Percentiles rank a stretch among this genome's conserved stretches.
Conservation (phyloP, 352 stramenopile species). For the Globisporangium canariense region DNA sequence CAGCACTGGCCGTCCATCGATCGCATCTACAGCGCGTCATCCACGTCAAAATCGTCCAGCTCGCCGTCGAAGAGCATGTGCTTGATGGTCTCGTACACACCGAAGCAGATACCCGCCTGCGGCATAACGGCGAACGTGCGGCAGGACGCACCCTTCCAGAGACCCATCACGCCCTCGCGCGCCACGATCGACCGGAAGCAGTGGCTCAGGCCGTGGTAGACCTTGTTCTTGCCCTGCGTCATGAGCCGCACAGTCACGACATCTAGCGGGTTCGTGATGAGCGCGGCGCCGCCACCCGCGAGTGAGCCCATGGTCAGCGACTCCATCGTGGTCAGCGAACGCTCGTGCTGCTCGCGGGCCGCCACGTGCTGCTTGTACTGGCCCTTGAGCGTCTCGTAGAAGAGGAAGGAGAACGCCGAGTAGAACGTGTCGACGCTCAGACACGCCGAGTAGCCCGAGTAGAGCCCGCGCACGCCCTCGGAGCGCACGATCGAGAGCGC, state of each 20-base stretch:
- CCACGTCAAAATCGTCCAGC: constrained; percentile 63
- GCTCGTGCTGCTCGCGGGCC: constrained; percentile 26
- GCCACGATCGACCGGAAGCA: constrained; percentile 56
- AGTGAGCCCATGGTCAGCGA: constrained; percentile 56
- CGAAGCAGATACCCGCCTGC: constrained; percentile 79
- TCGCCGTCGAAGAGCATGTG: constrained; percentile 62
- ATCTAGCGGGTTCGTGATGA: constrained; percentile 81
- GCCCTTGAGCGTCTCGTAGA: constrained; percentile 73
- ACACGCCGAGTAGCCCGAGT: constrained; percentile 71
- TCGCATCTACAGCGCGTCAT: constrained; percentile 25
- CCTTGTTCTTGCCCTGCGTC: constrained; percentile 70
- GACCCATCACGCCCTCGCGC: constrained; percentile 46
- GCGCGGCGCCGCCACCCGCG: constrained; percentile 55
- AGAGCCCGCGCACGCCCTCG: constrained; percentile 65
- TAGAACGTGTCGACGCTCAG: constrained; percentile 80
- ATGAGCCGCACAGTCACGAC: constrained; percentile 80
- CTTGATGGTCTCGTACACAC: constrained; percentile 86
- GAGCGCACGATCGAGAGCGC: constrained; percentile 54
- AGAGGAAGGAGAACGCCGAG: constrained; percentile 81
- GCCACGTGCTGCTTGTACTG: constrained; percentile 39
- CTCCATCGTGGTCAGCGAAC: constrained; percentile 44
- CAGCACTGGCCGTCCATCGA: not conserved
- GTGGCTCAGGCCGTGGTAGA: constrained; percentile 57
- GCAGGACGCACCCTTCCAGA: constrained; percentile 70
- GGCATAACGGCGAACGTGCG: constrained; percentile 77